Evolutionary conservation across 2,329 filamentous ascomycete genomes (phyloP).

Genomic region (Colletotrichum sp.): DNA sequence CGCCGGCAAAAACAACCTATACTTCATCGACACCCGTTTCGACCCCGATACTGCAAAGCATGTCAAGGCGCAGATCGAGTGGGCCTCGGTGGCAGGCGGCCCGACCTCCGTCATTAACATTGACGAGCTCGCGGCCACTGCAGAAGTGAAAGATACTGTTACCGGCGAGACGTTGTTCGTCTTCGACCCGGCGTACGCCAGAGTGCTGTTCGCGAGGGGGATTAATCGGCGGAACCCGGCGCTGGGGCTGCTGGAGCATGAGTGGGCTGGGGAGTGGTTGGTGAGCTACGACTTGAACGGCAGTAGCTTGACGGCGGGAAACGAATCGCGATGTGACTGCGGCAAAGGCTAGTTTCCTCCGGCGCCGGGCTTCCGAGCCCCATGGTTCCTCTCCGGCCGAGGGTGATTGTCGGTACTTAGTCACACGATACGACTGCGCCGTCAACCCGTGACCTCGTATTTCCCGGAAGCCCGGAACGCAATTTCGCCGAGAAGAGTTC

Average conservation of each 20-base stretch:
- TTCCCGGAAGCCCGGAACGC: not conserved
- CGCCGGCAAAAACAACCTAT: slow-evolving; percentile 5
- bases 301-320: not conserved
- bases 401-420: not conserved
- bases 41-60: slow-evolving; percentile 6
- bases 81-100: not conserved
- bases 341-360: not conserved
- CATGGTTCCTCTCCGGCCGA: not conserved
- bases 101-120: not conserved
- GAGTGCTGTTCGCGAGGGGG: slow-evolving; percentile 15
- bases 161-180: slow-evolving; percentile 15
- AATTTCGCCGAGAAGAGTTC: not conserved
- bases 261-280: slow-evolving; percentile 5
- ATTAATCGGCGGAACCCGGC: slow-evolving; percentile 18
- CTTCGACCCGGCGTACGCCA: slow-evolving; percentile 17
- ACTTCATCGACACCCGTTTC: slow-evolving; percentile 22
- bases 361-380: not conserved
- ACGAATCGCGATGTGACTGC: not conserved
- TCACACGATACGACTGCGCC: not conserved
- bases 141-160: not conserved
- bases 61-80: slow-evolving; percentile 20
- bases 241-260: slow-evolving; percentile 6
- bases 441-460: not conserved
- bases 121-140: not conserved
- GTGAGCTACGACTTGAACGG: not conserved